Evolutionary conservation across 2,329 filamentous ascomycete species (phyloP).

Genomic region (Monilinia laxa): DNA sequence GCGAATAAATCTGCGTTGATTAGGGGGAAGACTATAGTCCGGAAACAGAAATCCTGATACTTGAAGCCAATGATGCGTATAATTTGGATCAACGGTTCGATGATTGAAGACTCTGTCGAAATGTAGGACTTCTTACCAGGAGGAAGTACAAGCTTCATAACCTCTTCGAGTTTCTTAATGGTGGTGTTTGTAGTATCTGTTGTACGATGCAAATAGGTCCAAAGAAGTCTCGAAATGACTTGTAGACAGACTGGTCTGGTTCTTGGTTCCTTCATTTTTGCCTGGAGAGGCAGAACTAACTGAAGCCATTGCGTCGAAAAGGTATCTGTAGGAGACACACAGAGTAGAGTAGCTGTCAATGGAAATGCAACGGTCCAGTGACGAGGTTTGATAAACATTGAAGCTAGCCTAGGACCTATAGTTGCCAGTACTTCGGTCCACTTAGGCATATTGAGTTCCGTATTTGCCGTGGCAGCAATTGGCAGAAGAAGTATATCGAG

Average conservation of each 20-base stretch:
- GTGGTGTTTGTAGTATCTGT: slow-evolving; percentile 68
- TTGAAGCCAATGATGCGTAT: slow-evolving; percentile 94
- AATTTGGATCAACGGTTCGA: slow-evolving; percentile 88
- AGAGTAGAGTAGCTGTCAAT: slow-evolving; percentile 81
- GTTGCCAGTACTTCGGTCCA: slow-evolving; percentile 84
- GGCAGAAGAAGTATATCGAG: slow-evolving; percentile 84
- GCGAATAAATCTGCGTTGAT: slow-evolving; percentile 90
- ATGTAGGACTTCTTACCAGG: slow-evolving; percentile 76
- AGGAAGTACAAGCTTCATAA: slow-evolving; percentile 80
- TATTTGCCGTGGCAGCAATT: slow-evolving; percentile 76
- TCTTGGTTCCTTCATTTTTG: slow-evolving; percentile 79
- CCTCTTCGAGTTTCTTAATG: slow-evolving; percentile 81
- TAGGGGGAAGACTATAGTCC: slow-evolving; percentile 87
- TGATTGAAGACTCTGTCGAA: slow-evolving; percentile 78
- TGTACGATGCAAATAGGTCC: slow-evolving; percentile 89
- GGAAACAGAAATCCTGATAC: slow-evolving; percentile 90
- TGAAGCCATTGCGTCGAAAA: slow-evolving; percentile 87
- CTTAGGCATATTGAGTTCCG: slow-evolving; percentile 74
- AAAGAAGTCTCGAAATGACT: slow-evolving; percentile 84
- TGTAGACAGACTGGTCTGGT: slow-evolving; percentile 80
- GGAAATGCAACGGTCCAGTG: slow-evolving; percentile 92
- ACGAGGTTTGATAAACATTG: slow-evolving; percentile 86
- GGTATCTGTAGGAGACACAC: slow-evolving; percentile 79
- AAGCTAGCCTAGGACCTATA: slow-evolving; percentile 73
- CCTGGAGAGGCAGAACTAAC: slow-evolving; percentile 72